Base-by-base conservation (phyloP, 169 alveolate species). In the Plasmodium vivax region DNA sequence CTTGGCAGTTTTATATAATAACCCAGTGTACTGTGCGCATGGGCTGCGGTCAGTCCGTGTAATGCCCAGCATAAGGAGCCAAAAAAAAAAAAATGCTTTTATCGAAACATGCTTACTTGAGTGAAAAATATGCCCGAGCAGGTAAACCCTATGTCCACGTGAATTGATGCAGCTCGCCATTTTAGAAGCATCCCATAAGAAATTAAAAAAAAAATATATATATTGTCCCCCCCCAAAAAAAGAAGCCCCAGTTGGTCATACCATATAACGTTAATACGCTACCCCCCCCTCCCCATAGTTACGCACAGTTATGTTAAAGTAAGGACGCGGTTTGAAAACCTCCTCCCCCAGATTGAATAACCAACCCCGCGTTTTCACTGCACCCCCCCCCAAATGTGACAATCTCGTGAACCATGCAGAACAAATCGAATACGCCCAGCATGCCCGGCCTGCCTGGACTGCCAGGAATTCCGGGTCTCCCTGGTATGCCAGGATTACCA, bases 391-490 rank as follows among this genome's bases (percentile, higher is more conserved):
- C 75, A 0, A 62, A 62, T 62, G 75, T 62, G 34, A 27, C 27
- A 62, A 62, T 6, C 3, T 62, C 7, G 14, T 2, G 12, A 0
- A 62, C 12, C 34, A 62, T 62, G 75, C 75, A 62, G 75, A 62
- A 62, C 34, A 62, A 62, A 62, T 62, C 75, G 38, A 62, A 74
- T 74, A 74, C 43, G 19, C 32, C 82, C 12, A 19, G 30, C 51
- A 43, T 74, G 4, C 56, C 82, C 9, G 51, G 51, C 51, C 8
- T 74, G 54, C 51, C 82, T 23, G 51, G 82, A 12, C 68, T 56
- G 34, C 43, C 92, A 56, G 73, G 43, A 30, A 83, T 56, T 23
- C 54, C 91, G 36, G 72, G 41, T n/a, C 72, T 73, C 32, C 62
- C 51, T 1, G 73, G 62, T 81, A 41, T 81, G 72, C 34, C 68